Base-by-base conservation (phyloP, 805 yeast species). In the Candida caryicola region DNA sequence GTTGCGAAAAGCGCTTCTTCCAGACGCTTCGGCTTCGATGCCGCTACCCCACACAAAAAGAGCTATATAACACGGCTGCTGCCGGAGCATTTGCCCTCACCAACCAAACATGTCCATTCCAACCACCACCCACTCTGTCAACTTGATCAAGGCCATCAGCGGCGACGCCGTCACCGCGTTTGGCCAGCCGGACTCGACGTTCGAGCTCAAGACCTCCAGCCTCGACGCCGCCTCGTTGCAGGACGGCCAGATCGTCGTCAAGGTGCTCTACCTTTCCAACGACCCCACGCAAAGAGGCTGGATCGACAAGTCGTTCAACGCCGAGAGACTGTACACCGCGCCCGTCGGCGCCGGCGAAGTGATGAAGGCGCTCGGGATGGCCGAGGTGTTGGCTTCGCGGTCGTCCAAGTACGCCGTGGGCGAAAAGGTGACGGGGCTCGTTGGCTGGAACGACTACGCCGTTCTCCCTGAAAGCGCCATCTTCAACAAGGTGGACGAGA, bases 371-470 rank as follows among this genome's bases (percentile, higher is more conserved):
- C 36, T 54, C 6, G 83, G 81, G 25, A 37, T 81, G 26, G 81
- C 66, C 10, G 62, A 71, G 45, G 73, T 81, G 7, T 36, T 79
- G 10, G 70, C 66, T 23, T 71, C 81, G 31, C 74, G 69, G 36
- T 55, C 69, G 19, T 44, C 45, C 15, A 60, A 63, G 18, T 76
- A 51, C 48, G 37, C 51, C 29, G 68, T 42, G 10, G 84, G 81
- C 39, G 77, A 73, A 33, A 48, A 55, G 17, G 65, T 79, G 19
- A 45, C 52, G 21, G 70, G 71, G 18, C 25, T 48, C 17, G 34
- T 71, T 7, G 59, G 61, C 30, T 80, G 84, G 85, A 49, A 73
- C 10, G 71, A 77, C 16, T 73, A 76, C 50, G 41, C 54, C 21
- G 59, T 76, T 23, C 44, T 73, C 13, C 26, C 43, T 14, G 64